Evolutionary conservation across 768 basidiomycete species (phyloP).

Genomic region (Collybiopsis luxurians): DNA sequence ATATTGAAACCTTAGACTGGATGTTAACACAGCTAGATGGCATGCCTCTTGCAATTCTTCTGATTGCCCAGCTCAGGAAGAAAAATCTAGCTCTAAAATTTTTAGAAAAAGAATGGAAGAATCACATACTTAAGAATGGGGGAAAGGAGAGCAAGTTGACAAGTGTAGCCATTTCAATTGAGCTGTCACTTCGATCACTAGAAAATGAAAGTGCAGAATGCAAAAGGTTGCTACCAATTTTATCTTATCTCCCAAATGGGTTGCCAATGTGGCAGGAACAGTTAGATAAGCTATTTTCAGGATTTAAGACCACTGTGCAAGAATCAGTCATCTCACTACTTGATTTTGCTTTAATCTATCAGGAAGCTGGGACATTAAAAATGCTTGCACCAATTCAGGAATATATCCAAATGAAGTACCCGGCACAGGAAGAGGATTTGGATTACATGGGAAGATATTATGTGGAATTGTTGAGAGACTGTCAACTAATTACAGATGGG

Average conservation of each 20-base stretch:
- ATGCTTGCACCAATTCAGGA: not conserved
- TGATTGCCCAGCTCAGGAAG: too few relatives aligned
- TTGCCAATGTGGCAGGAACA: too few relatives aligned
- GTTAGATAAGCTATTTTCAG: too few relatives aligned
- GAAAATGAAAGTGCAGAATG: too few relatives aligned
- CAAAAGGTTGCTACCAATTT: too few relatives aligned
- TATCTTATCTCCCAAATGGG: too few relatives aligned
- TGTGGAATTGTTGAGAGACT: not conserved
- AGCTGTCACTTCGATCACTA: not conserved
- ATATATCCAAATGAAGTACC: not conserved
- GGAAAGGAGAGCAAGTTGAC: not conserved
- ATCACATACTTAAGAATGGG: too few relatives aligned
- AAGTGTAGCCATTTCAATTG: not conserved
- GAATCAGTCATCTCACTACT: not conserved
- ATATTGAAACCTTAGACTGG: not conserved
- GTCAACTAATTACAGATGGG: not conserved
- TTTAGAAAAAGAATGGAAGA: too few relatives aligned
- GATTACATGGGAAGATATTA: not conserved
- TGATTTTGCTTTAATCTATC: not conserved
- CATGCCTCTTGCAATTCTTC: too few relatives aligned
- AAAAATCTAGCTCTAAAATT: too few relatives aligned
- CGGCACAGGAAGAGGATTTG: not conserved
- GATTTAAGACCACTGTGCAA: not conserved
- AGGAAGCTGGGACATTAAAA: too few relatives aligned
- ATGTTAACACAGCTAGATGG: not conserved